Base-by-base conservation (phyloP, 352 stramenopile genomes). In the Phytophthora palmivora region DNA sequence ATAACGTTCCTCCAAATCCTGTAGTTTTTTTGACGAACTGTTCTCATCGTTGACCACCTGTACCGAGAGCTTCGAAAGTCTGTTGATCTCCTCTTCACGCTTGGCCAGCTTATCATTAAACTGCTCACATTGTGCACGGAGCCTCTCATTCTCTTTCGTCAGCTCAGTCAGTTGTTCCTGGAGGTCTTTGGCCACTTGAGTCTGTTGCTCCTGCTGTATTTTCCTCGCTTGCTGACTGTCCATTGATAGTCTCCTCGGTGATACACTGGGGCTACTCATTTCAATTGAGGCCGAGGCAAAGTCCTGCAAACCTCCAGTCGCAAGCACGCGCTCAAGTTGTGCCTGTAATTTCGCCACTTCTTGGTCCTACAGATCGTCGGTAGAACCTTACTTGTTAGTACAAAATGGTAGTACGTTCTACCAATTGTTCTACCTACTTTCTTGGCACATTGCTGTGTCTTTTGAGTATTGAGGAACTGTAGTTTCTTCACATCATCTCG, bases 401-500 rank as follows among this genome's bases (percentile, higher is more conserved):
- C 50, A 48, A 15, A 19, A 12, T 39, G 18, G 49, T 44, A 67
- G 14, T 26, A 50, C 12, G 10, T 45, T 56, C 38, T 54, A 50
- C 42, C 34, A 53, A 41, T 16, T 14, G n/a, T 42, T 44, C 4
- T 21, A 67, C 61, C 18, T 28, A 88, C 82, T 76, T 91, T 95
- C 19, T 89, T 71, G 16, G 30, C 48, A 24, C 74, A 72, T 30
- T 88, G 67, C 51, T 87, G 75, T 8, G 70, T 72, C 44, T 79
- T 79, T 46, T 95, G 84, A 0, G 37, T 48, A 24, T 84, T 84
- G 11, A 91, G 30, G 28, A 93, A 91, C 69, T 89, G 80, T 24
- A 93, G 67, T 41, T 88, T 82, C 53, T 84, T 72, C 24, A 93
- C 38, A 28, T 92, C 79, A 61, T 95, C 82, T n/a, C 74, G 70